Base-by-base conservation (phyloP, 345 rosid species). In the Pseudoturritis turrita region DNA sequence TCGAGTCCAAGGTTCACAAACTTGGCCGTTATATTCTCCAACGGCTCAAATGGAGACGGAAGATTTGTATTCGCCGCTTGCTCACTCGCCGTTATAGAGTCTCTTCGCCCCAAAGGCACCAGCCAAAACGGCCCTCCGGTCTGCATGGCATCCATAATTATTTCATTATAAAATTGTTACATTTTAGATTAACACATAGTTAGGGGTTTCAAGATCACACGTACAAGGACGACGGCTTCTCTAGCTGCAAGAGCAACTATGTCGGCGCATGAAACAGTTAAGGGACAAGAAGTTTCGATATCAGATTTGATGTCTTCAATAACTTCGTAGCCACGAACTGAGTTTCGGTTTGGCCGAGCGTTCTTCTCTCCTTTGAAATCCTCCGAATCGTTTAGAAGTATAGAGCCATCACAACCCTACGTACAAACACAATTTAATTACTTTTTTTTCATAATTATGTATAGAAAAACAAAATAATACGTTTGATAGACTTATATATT, bases 401-500 rank as follows among this genome's bases (percentile, higher is more conserved):
- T 73, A 0, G 98, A 92, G 4, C 81, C 96, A 75, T 92, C 96
- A 71, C 97, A 88, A 4, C 90, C 92, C 96, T 88, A 47, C 18
- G 17, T 33, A 36, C 52, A 61, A 33, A 18, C 39, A 43, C 18
- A 57, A 33, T 33, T 69, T 12, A n/a, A 18, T 10, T 47, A 23
- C 58, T 19, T 65, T 2, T 22, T 35, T 47, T 59, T 59, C 14
- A 3, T 25, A 12, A 28, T 21, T 55, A 57, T 5, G 2, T 9
- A 26, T 2, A 57, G 47, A 18, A 13, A 68, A 29, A 15, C 8
- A 50, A 17, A 47, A 31, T 9, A 19, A 0, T 33, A 45, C 17
- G 28, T 45, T 46, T 63, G 12, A 46, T 45, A 28, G 10, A 29
- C 7, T 5, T 18, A 17, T 6, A 62, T 19, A 31, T 4, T 2